These are phyloP conservation scores for Xylaria venustula DNA, from an alignment of 495 filamentous ascomycete species.

Conservation along the genomic window DNA sequence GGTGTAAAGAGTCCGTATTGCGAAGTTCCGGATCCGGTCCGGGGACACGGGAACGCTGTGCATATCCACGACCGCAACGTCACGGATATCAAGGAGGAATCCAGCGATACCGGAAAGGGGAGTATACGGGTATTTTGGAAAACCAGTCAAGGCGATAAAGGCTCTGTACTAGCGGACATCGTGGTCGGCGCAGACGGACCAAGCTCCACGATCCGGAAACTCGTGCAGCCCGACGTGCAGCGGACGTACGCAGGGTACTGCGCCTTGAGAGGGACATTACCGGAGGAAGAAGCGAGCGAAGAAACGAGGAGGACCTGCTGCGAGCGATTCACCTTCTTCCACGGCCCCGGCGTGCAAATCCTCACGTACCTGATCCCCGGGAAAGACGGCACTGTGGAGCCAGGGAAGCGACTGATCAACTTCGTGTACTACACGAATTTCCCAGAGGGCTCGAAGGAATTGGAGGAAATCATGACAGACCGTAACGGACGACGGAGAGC, in stretches of 20 bases:
- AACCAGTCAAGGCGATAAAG: slow-evolving; percentile 32
- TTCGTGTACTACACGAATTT: slow-evolving; percentile 61
- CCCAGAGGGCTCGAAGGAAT: slow-evolving; percentile 40
- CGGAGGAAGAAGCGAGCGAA: slow-evolving; percentile 35
- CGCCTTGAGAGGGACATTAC: slow-evolving; percentile 53
- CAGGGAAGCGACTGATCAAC: slow-evolving; percentile 51
- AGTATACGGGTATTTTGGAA: slow-evolving; percentile 40
- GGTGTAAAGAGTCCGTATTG: slow-evolving; percentile 48
- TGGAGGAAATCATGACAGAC: slow-evolving; percentile 55
- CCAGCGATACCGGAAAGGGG: slow-evolving; percentile 12
- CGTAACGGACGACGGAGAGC: slow-evolving; percentile 41
- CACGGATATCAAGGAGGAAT: slow-evolving; percentile 34
- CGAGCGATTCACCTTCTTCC: slow-evolving; percentile 46
- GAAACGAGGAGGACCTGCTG: slow-evolving; percentile 21
- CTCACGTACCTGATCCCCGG: slow-evolving; percentile 56
- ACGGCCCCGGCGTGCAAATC: slow-evolving; percentile 42
- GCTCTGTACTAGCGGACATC: slow-evolving; percentile 41
- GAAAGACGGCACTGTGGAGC: slow-evolving; percentile 43
- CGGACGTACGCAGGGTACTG: slow-evolving; percentile 58
- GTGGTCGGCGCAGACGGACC: slow-evolving; percentile 58
- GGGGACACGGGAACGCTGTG: slow-evolving; percentile 38
- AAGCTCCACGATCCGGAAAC: slow-evolving; percentile 48
- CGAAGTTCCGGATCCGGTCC: slow-evolving; percentile 30
- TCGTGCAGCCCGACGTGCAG: slow-evolving; percentile 44
- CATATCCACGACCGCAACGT: slow-evolving; percentile 51